phyloP scores from a whole-genome alignment of 306 rosid genomes.

The Pachyrhizus erosus region DNA sequence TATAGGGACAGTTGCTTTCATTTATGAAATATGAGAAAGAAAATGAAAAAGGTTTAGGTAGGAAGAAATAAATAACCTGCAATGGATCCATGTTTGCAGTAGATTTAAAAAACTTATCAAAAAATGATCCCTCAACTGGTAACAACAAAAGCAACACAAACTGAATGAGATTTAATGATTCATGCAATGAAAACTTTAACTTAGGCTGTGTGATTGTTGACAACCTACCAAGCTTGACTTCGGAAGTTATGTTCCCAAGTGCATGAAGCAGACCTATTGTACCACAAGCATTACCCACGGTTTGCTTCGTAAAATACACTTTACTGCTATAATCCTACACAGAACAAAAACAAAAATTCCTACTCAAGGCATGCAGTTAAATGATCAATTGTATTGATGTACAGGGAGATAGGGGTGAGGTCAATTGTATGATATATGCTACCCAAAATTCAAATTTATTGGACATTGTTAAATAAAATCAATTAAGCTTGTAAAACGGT shows the following conservation, averaged over 20 bases:
- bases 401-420: too few relatives aligned
- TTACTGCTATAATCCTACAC: constrained; percentile 64
- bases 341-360: constrained; percentile 23
- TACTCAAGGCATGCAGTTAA: constrained; percentile 16
- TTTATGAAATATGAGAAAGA: constrained; percentile 6
- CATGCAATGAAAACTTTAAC: not conserved
- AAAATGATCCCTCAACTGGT: constrained; percentile 79
- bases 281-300: constrained; percentile 97
- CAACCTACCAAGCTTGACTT: constrained; percentile 77
- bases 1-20: constrained; percentile 8
- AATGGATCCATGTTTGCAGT: constrained; percentile 80
- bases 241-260: constrained; percentile 81
- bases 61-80: constrained; percentile 62
- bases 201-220: not conserved
- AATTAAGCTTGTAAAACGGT: not conserved
- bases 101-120: constrained; percentile 81
- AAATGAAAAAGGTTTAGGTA: constrained; percentile 24
- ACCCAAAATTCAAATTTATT: constrained; percentile 26
- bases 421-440: not conserved
- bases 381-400: not conserved
- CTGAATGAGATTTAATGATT: constrained; percentile 15
- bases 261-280: constrained; percentile 98
- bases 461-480: not conserved
- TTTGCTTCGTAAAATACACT: constrained; percentile 90
- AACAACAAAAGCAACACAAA: constrained; percentile 41